phyloP scores from a whole-genome alignment of 306 rosid genomes.

The Dicorynia guianensis region DNA sequence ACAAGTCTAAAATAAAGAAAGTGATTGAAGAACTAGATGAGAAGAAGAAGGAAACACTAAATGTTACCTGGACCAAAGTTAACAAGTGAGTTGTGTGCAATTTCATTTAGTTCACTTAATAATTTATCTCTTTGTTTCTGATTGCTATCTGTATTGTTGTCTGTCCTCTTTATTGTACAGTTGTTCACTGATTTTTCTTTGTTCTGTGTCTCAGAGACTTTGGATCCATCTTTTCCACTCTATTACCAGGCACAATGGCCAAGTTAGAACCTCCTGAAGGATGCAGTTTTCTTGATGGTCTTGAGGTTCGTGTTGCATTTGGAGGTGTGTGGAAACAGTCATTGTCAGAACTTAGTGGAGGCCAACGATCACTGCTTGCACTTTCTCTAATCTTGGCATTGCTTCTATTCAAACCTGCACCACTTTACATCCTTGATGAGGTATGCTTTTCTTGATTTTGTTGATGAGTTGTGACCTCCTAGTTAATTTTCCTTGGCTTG shows the following conservation, averaged over 20 bases:
- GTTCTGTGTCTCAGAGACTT: constrained; percentile 71
- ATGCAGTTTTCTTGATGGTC: constrained; percentile 90
- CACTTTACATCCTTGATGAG: constrained; percentile 96
- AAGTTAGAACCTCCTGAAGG: constrained; percentile 98
- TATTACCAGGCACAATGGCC: constrained; percentile 94
- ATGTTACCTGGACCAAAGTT: constrained; percentile 93
- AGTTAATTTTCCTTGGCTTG: not conserved
- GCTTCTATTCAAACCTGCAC: constrained; percentile 98
- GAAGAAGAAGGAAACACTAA: constrained; percentile 95
- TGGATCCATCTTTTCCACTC: constrained; percentile 94
- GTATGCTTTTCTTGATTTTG: constrained; percentile 50
- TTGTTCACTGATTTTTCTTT: constrained; percentile 22
- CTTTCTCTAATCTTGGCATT: constrained; percentile 91
- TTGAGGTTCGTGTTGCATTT: constrained; percentile 97
- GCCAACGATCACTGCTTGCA: constrained; percentile 97
- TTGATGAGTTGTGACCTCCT: not conserved
- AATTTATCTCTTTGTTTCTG: constrained; percentile 35
- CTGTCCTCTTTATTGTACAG: constrained; percentile 18
- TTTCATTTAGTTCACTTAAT: constrained; percentile 22
- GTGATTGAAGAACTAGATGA: constrained; percentile 98
- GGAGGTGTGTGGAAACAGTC: constrained; percentile 99
- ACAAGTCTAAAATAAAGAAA: constrained; percentile 93
- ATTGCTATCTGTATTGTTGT: not conserved
- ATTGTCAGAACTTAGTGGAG: constrained; percentile 95
- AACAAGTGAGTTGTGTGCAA: constrained; percentile 59